Evolutionary conservation across 306 rosid species (phyloP).

Genomic region (Casuarina glauca): DNA sequence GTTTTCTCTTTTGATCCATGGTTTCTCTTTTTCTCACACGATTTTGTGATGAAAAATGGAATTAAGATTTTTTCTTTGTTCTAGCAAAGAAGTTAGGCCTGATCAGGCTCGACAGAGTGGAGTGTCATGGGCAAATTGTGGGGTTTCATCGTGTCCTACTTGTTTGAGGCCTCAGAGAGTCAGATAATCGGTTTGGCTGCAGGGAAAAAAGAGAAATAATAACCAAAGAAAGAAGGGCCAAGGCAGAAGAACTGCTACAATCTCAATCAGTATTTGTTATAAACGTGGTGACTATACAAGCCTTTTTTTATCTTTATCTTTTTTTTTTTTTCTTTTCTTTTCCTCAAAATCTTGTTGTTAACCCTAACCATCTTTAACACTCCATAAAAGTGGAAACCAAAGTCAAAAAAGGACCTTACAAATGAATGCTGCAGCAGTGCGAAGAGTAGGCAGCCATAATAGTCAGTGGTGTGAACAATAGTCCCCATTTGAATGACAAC

Average conservation of each 20-base stretch:
- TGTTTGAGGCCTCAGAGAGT: not conserved
- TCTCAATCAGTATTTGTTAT: not conserved
- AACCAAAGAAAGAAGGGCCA: not conserved
- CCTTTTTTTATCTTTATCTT: not conserved
- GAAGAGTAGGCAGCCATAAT: not conserved
- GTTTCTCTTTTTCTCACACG: not conserved
- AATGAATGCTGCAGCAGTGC: not conserved
- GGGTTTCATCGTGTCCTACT: not conserved
- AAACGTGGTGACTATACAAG: not conserved
- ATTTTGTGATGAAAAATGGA: too few relatives aligned
- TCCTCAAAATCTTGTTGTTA: too few relatives aligned
- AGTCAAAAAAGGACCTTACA: too few relatives aligned
- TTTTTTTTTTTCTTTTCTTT: too few relatives aligned
- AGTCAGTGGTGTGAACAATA: not conserved
- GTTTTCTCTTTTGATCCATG: not conserved
- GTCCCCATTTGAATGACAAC: not conserved
- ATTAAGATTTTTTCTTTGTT: too few relatives aligned
- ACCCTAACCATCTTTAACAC: too few relatives aligned
- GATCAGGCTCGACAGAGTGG: not conserved
- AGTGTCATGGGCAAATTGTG: not conserved
- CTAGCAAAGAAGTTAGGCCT: not conserved
- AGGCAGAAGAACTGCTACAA: not conserved
- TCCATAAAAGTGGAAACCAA: too few relatives aligned
- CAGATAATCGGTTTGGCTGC: not conserved
- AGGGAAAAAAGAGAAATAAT: too few relatives aligned